phyloP scores from a whole-genome alignment of 805 yeast genomes.

The Starmera amethionina region DNA sequence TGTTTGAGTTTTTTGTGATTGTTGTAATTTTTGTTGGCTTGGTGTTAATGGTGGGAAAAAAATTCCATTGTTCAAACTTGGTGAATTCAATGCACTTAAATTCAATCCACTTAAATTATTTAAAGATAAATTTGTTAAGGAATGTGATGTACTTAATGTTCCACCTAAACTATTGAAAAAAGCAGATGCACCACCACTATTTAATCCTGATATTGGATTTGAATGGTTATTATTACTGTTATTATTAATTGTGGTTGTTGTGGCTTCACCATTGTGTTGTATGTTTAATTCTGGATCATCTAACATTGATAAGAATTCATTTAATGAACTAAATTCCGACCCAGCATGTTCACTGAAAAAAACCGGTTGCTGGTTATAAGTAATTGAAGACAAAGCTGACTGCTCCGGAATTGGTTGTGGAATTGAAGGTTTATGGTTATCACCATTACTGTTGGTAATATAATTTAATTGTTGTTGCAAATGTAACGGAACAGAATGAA shows the following conservation, averaged over 20 bases:
- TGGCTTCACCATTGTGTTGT: background rate
- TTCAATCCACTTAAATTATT: constrained; percentile 13
- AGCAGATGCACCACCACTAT: background rate
- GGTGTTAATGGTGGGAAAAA: constrained; percentile 4
- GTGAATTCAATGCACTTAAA: constrained; percentile 14
- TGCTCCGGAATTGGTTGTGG: background rate
- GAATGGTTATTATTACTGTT: constrained; percentile 1
- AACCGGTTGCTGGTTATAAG: constrained; percentile 50
- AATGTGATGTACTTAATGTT: constrained; percentile 13
- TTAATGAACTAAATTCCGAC: constrained; percentile 80
- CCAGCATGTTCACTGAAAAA: constrained; percentile 90
- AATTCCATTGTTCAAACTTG: constrained; percentile 5
- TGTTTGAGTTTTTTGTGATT: background rate
- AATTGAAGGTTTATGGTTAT: background rate
- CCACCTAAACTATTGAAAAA: constrained; percentile 1
- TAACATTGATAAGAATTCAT: constrained; percentile 81
- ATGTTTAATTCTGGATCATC: constrained; percentile 66
- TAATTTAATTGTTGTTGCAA: constrained; percentile 9
- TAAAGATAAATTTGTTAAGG: constrained; percentile 17
- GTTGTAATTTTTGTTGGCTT: constrained; percentile 3
- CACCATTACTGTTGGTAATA: background rate
- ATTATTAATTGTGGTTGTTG: constrained; percentile 6
- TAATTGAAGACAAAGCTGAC: background rate
- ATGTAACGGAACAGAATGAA: constrained; percentile 14
- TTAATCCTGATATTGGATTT: background rate